A percentile compares a stretch with the other conserved stretches of the same genome.
phyloP scores from a whole-genome alignment of 2,329 filamentous ascomycete species.

The Alternaria tenuissima region DNA sequence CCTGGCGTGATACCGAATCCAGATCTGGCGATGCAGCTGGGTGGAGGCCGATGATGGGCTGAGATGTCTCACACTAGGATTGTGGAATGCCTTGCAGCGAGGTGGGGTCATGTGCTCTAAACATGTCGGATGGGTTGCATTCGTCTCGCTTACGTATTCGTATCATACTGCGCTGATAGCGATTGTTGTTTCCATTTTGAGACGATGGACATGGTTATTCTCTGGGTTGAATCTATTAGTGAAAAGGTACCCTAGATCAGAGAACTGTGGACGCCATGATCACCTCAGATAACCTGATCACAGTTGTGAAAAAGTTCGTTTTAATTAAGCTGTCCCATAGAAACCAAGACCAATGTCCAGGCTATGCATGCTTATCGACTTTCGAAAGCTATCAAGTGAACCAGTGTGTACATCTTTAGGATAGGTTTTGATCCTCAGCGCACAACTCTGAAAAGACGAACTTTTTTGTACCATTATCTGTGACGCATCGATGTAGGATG shows the following conservation, averaged over 20 bases:
- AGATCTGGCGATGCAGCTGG: conserved; percentile 12
- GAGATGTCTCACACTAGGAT: neutral
- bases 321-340: too few species aligned
- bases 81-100: conserved; percentile 5
- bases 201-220: neutral
- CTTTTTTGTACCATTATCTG: neutral
- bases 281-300: neutral
- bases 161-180: neutral
- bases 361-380: too few species aligned
- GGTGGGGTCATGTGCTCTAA: conserved; percentile 6
- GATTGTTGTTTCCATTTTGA: neutral
- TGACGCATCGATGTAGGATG: neutral
- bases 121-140: neutral
- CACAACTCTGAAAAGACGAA: too few species aligned
- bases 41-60: conserved; percentile 1
- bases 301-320: too few species aligned
- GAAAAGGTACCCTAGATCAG: neutral
- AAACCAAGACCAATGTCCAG: too few species aligned
- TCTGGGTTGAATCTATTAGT: neutral
- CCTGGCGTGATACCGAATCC: neutral
- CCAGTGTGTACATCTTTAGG: too few species aligned
- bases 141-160: neutral
- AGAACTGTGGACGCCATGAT: too few species aligned
- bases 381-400: too few species aligned
- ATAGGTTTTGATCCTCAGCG: too few species aligned